These are phyloP conservation scores for Citrullus amarus DNA, from an alignment of 306 rosid species.

Conservation along the genomic window DNA sequence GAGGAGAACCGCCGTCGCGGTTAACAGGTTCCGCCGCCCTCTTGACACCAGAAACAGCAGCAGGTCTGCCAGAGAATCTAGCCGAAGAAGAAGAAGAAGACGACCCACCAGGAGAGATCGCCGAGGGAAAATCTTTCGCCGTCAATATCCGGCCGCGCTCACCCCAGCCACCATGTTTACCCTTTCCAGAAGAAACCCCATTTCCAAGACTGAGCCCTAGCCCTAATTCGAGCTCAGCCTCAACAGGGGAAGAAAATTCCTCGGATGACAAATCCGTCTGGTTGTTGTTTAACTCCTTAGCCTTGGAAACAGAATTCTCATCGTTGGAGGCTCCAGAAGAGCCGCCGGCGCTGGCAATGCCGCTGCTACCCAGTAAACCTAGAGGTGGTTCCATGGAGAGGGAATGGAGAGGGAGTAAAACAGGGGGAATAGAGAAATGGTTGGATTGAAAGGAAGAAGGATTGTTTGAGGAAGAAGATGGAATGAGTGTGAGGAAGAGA, in stretches of 20 bases:
- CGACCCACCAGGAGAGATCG: constrained; percentile 22
- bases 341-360: constrained; percentile 11
- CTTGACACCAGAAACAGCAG: constrained; percentile 44
- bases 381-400: constrained; percentile 23
- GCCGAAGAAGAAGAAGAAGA: constrained; percentile 24
- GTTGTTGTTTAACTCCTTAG: not conserved
- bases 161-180: constrained; percentile 29
- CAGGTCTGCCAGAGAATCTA: constrained; percentile 27
- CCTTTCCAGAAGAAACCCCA: constrained; percentile 16
- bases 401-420: not conserved
- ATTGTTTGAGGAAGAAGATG: not conserved
- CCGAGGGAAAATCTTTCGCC: constrained; percentile 53
- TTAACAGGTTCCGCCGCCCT: constrained; percentile 56
- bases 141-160: constrained; percentile 51
- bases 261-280: constrained; percentile 26
- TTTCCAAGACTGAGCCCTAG: constrained; percentile 29
- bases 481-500: not conserved
- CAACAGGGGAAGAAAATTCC: constrained; percentile 28
- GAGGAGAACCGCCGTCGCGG: constrained; percentile 43
- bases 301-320: not conserved
- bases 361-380: constrained; percentile 20
- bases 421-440: not conserved
- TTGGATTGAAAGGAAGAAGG: not conserved
- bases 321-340: constrained; percentile 25
- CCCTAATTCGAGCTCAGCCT: constrained; percentile 41